These are phyloP conservation scores for Plasmodium knowlesi DNA, from an alignment of 169 alveolate species.

Conservation along the genomic window DNA sequence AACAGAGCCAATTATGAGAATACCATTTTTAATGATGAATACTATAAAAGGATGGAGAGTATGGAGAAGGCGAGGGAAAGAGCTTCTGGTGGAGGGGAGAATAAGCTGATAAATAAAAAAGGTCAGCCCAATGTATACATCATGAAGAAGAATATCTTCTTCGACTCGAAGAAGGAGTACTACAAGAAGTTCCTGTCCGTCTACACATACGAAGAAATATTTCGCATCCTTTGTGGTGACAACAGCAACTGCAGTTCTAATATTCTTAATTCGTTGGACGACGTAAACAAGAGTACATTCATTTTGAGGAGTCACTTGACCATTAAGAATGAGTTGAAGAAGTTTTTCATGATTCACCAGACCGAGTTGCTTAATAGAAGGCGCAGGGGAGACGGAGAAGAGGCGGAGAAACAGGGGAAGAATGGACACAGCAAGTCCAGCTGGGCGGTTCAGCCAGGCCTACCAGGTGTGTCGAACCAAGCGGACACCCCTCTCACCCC, in stretches of 20 bases:
- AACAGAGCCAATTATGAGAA: conserved; percentile 12
- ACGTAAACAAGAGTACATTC: conserved; percentile 26
- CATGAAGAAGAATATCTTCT: conserved; percentile 52
- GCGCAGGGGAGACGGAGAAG: too few species aligned
- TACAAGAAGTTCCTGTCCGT: conserved; percentile 43
- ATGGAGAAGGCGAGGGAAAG: neutral
- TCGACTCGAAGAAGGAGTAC: conserved; percentile 50
- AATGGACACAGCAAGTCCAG: neutral
- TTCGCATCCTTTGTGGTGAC: conserved; percentile 21
- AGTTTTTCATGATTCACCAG: conserved; percentile 20
- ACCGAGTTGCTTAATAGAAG: neutral
- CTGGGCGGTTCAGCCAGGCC: neutral
- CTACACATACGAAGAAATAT: conserved; percentile 55
- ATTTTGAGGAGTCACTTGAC: conserved; percentile 23
- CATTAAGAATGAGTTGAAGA: conserved; percentile 38
- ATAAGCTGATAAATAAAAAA: neutral
- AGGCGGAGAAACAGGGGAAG: neutral
- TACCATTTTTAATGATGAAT: conserved; percentile 39
- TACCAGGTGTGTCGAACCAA: neutral
- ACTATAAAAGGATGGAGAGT: neutral
- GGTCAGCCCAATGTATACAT: neutral
- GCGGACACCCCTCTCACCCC: neutral
- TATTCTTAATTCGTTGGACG: conserved; percentile 16
- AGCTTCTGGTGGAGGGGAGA: neutral
- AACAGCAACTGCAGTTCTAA: neutral